These are phyloP conservation scores for Prunus yedoensis DNA, from an alignment of 331 rosid genomes.

Conservation along the genomic window DNA sequence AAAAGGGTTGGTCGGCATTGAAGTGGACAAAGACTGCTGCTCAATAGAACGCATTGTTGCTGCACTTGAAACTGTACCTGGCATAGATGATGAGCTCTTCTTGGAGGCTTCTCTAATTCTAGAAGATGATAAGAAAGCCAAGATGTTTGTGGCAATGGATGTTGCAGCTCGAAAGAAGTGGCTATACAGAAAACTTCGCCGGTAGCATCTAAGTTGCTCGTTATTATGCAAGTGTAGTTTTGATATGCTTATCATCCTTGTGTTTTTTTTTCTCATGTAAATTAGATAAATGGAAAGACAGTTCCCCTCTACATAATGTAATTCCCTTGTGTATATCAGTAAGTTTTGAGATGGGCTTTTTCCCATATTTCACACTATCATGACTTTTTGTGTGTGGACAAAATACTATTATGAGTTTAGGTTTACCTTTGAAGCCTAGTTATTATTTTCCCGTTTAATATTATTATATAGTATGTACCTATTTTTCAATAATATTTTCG, in stretches of 20 bases:
- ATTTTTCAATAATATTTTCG: too few relatives aligned
- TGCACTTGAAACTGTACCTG: constrained; percentile 55
- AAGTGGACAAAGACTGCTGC: constrained; percentile 25
- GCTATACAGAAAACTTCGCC: constrained; percentile 42
- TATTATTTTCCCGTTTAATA: too few relatives aligned
- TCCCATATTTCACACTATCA: too few relatives aligned
- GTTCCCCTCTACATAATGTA: background rate
- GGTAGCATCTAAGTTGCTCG: constrained; percentile 13
- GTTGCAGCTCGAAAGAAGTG: constrained; percentile 40
- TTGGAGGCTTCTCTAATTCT: constrained; percentile 54
- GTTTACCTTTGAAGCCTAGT: too few relatives aligned
- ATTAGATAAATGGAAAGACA: background rate
- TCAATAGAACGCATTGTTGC: constrained; percentile 48
- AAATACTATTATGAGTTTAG: too few relatives aligned
- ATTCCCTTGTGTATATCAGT: background rate
- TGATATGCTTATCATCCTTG: background rate
- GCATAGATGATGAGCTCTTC: constrained; percentile 51
- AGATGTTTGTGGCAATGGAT: constrained; percentile 57
- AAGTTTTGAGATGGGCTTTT: background rate
- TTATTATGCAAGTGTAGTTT: background rate
- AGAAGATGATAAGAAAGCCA: constrained; percentile 53
- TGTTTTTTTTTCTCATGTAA: background rate
- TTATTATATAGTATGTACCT: too few relatives aligned
- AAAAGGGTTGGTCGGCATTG: constrained; percentile 3
- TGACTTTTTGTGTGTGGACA: too few relatives aligned